Base-by-base conservation (phyloP, 495 filamentous ascomycete species). In the Neurospora sublineolata region DNA sequence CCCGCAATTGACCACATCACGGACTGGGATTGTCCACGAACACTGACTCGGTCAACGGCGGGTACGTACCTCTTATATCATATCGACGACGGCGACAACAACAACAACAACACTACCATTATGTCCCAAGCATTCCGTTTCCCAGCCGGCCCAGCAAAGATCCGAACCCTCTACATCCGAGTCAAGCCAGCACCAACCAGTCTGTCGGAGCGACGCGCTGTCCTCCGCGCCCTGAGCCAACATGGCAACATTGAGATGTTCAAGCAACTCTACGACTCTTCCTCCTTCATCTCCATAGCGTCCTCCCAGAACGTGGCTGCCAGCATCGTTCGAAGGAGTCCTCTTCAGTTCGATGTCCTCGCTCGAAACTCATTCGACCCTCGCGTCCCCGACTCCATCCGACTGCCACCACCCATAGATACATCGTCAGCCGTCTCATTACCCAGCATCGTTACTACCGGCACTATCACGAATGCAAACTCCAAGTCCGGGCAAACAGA, bases 161-260 rank as follows among this genome's bases (percentile, higher is more conserved):
- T 37, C 11, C 79, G 74, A 72, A 84, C 80, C 0, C 81, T 96
- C 14, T 89, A 89, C 76, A 77, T 97, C 42, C 87, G 84, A 69
- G 87, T 93, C 64, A 74, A 80, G 23, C 93, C 93, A 0, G 81
- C 86, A 0, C 89, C 92, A 0, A 79, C 80, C 14, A 88, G 80
- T 73, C 82, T 97, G n/a, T 77, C 83, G 30, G 92, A 97, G 76
- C 90, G 90, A 64, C 88, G 89, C 68, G 85, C 89, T 37, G 83
- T 97, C 38, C 83, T 96, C 33, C 84, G 86, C 41, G 86, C 90
- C 30, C 81, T 97, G 33, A 89, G 93, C 78, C 86, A 86, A 76
- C 91, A 91, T 79, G 93, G 92, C 69, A 87, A 93, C 68, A 87
- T 97, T 10, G 86, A 88, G 30, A 88, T 89, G 73, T 97, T 93